A percentile compares a stretch with the other conserved stretches of the same genome.
These are phyloP conservation scores for Penicillium psychrosexuale DNA, from an alignment of 2,329 filamentous ascomycete genomes.

Conservation along the genomic window DNA sequence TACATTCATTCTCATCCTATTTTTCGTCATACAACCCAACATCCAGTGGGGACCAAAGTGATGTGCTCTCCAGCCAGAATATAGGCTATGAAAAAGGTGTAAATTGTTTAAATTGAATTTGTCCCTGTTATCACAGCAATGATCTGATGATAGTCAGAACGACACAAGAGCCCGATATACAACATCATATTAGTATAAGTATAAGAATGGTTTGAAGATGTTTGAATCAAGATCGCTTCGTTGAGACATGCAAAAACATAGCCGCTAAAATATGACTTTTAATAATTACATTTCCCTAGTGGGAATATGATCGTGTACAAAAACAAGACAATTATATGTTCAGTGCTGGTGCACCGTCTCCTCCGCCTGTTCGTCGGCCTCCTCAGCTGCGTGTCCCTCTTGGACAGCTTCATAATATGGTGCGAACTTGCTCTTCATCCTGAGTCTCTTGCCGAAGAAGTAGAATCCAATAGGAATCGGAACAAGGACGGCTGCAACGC, in stretches of 20 bases:
- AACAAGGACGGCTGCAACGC: constrained; percentile 33
- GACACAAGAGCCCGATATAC: no score
- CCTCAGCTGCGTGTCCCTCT: constrained; percentile 39
- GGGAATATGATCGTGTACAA: constrained; percentile 2
- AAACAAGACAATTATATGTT: neutral
- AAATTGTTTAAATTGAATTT: no score
- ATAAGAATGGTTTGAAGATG: no score
- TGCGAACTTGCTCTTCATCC: constrained; percentile 24
- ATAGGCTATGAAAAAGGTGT: no score
- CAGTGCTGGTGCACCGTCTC: neutral
- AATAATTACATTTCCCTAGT: constrained; percentile 1
- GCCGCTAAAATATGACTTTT: constrained; percentile 2
- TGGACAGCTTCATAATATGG: constrained; percentile 49
- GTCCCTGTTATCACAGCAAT: no score
- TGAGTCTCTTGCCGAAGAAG: constrained; percentile 27
- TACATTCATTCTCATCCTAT: no score
- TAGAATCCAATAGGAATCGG: constrained; percentile 41
- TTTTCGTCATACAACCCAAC: no score
- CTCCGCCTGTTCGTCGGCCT: constrained; percentile 1
- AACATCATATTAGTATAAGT: no score
- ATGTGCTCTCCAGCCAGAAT: no score
- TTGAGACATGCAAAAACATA: neutral
- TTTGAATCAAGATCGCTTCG: neutral
- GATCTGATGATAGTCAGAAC: no score
- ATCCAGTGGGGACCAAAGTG: no score